Evolutionary conservation across 805 yeast species (phyloP), one percentile per base, ranked within the genome.

Genomic region (Blastobotrys mokoenaii): DNA sequence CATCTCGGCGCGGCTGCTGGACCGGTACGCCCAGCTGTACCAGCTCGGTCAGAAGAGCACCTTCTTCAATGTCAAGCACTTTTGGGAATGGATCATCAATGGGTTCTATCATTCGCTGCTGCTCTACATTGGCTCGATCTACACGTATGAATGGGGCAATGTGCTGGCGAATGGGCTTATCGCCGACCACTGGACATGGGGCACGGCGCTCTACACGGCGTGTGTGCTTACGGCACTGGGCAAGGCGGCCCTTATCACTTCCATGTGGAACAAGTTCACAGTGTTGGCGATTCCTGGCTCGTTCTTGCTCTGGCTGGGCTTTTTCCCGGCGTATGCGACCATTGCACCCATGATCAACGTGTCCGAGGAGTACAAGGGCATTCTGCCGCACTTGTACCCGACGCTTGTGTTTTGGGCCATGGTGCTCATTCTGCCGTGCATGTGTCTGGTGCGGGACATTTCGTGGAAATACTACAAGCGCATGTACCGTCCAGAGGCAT

Each of bases 71-170:
- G 95, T 88, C 10, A 72, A 79, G 3, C 88, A 88, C 34, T 93
- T 93, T 63, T 90, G 97, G 97, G 85, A 95, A 15, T 93, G 98
- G 98, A 85, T 93, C 38, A 67, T 80, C 42, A 94, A 93, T 63
- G 99, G 98, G 0, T 90, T 93, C 60, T 93, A 78, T 65, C 99
- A 93, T 62, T 86, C 96, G 10, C 85, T 87, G 1, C 70, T 93
- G 17, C 81, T 88, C 16, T 94, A 80, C 61, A 68, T 88, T 38
- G 82, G 90, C 30, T 71, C 86, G 11, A 71, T 74, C 41, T 73
- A 78, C 51, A 80, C 88, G 40, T 87, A 82, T 64, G 68, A 72
- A 45, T 74, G 74, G 55, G 88, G 94, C 17, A 73, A 79, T 56
- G 77, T 77, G 25, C 68, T 85, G 40, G 29, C 55, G 1, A 67